phyloP scores from a whole-genome alignment of 495 filamentous ascomycete genomes.

The Annulohypoxylon nitens region DNA sequence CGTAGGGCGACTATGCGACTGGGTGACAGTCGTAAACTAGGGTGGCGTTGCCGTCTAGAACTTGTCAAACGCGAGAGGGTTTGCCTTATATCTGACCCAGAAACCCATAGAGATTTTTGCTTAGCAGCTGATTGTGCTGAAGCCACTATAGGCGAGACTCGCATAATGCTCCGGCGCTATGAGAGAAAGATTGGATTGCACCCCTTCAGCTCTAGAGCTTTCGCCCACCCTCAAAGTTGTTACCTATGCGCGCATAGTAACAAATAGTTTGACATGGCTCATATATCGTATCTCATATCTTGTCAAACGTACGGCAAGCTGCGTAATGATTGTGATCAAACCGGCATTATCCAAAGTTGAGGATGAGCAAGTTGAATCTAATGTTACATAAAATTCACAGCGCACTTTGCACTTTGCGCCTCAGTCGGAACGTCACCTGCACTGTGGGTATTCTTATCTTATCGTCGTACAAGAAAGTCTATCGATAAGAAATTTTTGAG shows the following conservation, averaged over 20 bases:
- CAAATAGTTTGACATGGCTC: background rate
- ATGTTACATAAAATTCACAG: background rate
- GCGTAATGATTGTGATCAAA: background rate
- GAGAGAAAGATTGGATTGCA: background rate
- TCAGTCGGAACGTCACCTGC: background rate
- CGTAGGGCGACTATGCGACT: constrained; percentile 42
- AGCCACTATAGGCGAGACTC: background rate
- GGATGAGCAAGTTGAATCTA: background rate
- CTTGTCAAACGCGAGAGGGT: constrained; percentile 41
- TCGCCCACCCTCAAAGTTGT: background rate
- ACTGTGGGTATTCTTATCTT: constrained; percentile 8
- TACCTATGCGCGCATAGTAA: background rate
- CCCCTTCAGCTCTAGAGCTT: background rate
- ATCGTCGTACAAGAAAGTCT: background rate
- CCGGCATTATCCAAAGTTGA: background rate
- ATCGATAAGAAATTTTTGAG: constrained; percentile 4
- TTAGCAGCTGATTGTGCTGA: constrained; percentile 7
- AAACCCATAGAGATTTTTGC: constrained; percentile 19
- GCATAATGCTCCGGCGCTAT: constrained; percentile 7
- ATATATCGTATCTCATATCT: background rate
- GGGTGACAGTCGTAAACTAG: constrained; percentile 35
- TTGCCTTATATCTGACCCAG: constrained; percentile 24
- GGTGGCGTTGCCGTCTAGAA: constrained; percentile 29
- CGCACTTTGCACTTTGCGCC: background rate
- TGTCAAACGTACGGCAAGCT: background rate